These are phyloP conservation scores for Marchantia polymorpha DNA, from an alignment of 225 moss, liverwort and hornwort species.

Conservation along the genomic window DNA sequence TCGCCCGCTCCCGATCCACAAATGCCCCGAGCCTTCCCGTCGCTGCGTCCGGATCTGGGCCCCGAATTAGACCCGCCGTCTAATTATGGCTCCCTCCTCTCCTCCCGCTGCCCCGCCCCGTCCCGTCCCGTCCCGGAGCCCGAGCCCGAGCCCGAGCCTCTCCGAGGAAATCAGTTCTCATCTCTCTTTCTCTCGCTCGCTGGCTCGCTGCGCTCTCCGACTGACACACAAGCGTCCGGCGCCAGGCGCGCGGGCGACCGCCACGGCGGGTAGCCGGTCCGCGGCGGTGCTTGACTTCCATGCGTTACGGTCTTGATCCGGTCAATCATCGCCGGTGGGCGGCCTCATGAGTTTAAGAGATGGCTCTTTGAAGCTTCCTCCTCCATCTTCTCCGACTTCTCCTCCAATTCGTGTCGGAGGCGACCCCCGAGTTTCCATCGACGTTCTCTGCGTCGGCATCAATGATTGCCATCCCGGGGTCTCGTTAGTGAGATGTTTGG, in stretches of 20 bases:
- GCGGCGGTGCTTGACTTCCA: neutral
- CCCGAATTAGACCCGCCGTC: neutral
- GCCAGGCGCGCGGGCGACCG: no score
- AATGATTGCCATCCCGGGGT: no score
- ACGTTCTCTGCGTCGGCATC: no score
- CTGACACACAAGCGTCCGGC: neutral
- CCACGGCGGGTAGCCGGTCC: constrained; percentile 2
- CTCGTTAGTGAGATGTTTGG: no score
- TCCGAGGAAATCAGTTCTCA: neutral
- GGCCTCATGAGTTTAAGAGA: no score
- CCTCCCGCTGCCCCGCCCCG: no score
- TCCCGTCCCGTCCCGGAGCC: no score
- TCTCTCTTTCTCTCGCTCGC: neutral
- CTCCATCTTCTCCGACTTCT: no score
- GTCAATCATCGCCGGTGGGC: neutral
- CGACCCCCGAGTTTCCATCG: no score
- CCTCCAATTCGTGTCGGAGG: no score
- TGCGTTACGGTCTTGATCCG: neutral
- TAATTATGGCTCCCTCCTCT: neutral
- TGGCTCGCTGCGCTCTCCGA: neutral
- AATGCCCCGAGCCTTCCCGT: neutral
- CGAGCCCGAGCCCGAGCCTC: neutral
- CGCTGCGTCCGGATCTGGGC: neutral
- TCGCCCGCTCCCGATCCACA: no score
- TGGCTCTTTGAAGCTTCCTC: no score